Evolutionary conservation across 768 basidiomycete genomes (phyloP).

Genomic region (Leccinum incarnatum): DNA sequence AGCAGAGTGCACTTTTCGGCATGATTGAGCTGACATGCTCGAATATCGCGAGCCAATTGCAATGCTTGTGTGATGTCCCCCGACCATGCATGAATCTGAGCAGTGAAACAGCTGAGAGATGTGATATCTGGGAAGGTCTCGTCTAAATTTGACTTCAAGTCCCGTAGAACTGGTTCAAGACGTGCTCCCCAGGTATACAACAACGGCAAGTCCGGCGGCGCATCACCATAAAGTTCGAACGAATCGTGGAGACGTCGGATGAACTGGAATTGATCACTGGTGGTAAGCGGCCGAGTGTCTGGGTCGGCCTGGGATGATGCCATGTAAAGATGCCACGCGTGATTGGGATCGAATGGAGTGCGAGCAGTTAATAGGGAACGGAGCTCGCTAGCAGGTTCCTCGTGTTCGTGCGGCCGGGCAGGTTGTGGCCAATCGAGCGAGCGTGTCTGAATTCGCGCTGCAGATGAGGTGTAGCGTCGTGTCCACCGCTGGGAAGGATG

Average conservation of each 20-base stretch:
- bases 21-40: conserved; percentile 16
- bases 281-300: conserved; percentile 16
- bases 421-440: conserved; percentile 7
- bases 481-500: conserved; percentile 19
- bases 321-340: conserved; percentile 41
- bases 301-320: conserved; percentile 5
- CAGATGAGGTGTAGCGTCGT: conserved; percentile 25
- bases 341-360: conserved; percentile 33
- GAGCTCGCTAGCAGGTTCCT: conserved; percentile 12
- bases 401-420: conserved; percentile 4
- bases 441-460: conserved; percentile 15
- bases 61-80: conserved; percentile 38
- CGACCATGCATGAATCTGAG: conserved; percentile 35
- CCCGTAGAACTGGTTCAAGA: conserved; percentile 34
- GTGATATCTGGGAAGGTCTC: conserved; percentile 18
- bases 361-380: conserved; percentile 17
- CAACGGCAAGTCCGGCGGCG: conserved; percentile 16
- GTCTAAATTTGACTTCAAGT: conserved; percentile 24
- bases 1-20: conserved; percentile 24
- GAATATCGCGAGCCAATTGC: conserved; percentile 25
- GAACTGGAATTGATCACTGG: conserved; percentile 26
- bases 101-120: conserved; percentile 29
- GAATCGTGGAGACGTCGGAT: conserved; percentile 23
- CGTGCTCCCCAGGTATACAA: conserved; percentile 38
- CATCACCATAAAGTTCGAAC: conserved; percentile 14